Base-by-base conservation (phyloP, 2,329 filamentous ascomycete genomes). In the Moelleriella libera region DNA sequence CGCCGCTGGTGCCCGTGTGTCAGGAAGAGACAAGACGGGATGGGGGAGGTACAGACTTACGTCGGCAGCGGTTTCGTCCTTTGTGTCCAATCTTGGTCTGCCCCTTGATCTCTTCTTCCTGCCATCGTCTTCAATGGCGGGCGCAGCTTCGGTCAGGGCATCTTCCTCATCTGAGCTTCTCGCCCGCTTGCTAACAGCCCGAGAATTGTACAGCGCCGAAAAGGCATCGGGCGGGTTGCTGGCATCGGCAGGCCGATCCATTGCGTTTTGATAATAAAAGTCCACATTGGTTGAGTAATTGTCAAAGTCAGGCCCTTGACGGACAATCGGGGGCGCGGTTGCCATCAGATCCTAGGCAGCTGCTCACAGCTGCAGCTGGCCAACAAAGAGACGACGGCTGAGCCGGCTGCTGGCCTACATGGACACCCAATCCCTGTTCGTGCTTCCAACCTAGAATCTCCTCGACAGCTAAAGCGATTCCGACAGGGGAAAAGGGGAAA, bases 51-150 rank as follows among this genome's bases (percentile, higher is more conserved):
- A 12, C 7, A 29, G 14, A 43, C 83, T 75, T 66, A 88, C 85
- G 68, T 89, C 86, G 47, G 78, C 80, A 51, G 84, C 80, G 29
- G 82, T 88, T 63, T 87, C 80, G 63, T 90, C 85, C 51, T 80
- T 79, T n/a, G 79, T 78, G 54, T 89, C 81, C 12, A 92, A 71
- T 45, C 85, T 71, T 5, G 87, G 87, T 48, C 87, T 74, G 6
- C 87, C 87, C 58, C 87, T 72, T 14, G 78, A 69, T 55, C 83
- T 78, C 60, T 78, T 81, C 55, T 69, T 71, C 44, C 69, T 67
- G 45, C 70, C 68, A 2, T 67, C 66, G 1, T 71, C 66, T 1
- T 67, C 64, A 1, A 64, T 62, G 1, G 51, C 56, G 12, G 58
- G 56, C 1, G 61, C 60, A 41, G 28, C 32, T 29, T 48, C 44